Conservation (phyloP, 2,329 filamentous ascomycete species). For the Gremmenia infestans region DNA sequence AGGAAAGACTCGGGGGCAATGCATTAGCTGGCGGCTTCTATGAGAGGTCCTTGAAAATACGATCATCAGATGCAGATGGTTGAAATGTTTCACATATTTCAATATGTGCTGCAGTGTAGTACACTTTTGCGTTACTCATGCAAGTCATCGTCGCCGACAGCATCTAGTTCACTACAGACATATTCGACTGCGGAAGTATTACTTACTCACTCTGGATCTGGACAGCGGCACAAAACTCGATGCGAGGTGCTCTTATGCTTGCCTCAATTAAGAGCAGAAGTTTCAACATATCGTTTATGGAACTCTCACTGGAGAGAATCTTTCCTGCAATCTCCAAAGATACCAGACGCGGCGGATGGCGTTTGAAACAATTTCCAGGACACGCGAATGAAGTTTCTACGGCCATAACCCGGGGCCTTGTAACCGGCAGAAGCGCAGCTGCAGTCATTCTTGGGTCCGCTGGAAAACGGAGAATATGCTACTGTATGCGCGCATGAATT, state of each 20-base stretch:
- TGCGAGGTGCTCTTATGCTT: conserved; percentile 18
- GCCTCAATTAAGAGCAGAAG: conserved; percentile 7
- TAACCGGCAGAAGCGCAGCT: conserved; percentile 13
- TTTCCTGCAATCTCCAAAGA: conserved; percentile 20
- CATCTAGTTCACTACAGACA: neutral
- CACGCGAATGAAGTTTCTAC: conserved; percentile 20
- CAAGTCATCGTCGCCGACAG: conserved; percentile 23
- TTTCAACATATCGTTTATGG: conserved; percentile 14
- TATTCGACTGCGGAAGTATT: neutral
- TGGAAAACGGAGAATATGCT: neutral
- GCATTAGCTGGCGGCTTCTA: conserved; percentile 10
- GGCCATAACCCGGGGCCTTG: conserved; percentile 12
- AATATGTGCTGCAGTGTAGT: conserved; percentile 14
- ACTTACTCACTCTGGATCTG: neutral
- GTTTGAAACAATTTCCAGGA: conserved; percentile 21
- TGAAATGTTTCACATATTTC: conserved; percentile 20
- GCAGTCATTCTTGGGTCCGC: conserved; percentile 1
- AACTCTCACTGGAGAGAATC: conserved; percentile 17
- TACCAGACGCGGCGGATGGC: conserved; percentile 21
- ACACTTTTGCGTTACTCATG: conserved; percentile 15
- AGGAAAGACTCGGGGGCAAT: conserved; percentile 9
- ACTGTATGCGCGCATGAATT: conserved; percentile 7
- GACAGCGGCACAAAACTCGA: neutral
- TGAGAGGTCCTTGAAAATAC: conserved; percentile 7
- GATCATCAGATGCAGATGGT: conserved; percentile 15